Conservation (phyloP, 1,284 basidiomycete species). For the Phylloporus sp. region DNA sequence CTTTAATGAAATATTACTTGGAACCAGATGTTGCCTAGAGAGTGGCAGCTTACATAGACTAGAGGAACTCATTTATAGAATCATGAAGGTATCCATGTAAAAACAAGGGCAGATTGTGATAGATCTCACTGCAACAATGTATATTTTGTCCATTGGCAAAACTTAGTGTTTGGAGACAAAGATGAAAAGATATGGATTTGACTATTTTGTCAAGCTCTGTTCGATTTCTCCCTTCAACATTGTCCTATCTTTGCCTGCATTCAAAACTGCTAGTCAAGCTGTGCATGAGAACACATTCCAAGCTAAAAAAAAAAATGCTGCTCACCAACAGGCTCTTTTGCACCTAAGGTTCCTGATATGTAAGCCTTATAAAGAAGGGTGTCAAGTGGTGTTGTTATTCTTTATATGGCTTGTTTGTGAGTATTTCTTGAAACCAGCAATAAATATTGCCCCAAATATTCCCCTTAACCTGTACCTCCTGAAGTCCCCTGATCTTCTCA, state of each 20-base stretch:
- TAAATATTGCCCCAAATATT: too few species aligned
- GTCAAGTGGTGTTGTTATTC: too few species aligned
- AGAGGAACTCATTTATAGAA: background rate
- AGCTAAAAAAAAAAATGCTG: constrained; percentile 23
- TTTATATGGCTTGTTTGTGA: too few species aligned
- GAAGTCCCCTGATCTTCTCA: too few species aligned
- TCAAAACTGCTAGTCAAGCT: constrained; percentile 64
- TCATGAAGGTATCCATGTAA: background rate
- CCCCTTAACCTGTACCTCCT: too few species aligned
- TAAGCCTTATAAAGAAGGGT: too few species aligned
- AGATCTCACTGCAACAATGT: constrained; percentile 5
- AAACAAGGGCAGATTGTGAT: background rate
- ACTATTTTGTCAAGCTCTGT: constrained; percentile 39
- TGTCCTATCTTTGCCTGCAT: constrained; percentile 88
- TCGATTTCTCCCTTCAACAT: constrained; percentile 92
- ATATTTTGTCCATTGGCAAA: background rate
- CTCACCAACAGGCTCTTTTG: constrained; percentile 90
- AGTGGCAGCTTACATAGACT: constrained; percentile 31
- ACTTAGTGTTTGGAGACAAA: constrained; percentile 9
- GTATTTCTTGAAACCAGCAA: too few species aligned
- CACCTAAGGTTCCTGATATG: too few species aligned
- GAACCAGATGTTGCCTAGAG: constrained; percentile 34
- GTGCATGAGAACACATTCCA: constrained; percentile 10
- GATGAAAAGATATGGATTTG: constrained; percentile 14
- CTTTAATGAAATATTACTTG: constrained; percentile 34